Conservation (phyloP, 1,139 yeast species). For the Arxiozyma bovina region DNA sequence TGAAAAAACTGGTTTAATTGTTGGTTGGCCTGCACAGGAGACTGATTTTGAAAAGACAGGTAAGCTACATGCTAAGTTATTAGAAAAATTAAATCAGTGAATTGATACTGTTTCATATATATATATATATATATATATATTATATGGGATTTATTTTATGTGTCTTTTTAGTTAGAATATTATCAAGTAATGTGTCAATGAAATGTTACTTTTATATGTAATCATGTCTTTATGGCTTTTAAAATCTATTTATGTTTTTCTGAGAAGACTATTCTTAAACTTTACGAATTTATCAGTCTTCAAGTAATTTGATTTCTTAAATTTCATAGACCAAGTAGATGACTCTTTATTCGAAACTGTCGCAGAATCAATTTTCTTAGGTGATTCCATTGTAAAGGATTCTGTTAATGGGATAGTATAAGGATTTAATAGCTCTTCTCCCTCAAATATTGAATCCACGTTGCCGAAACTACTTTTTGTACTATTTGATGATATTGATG, state of each 20-base stretch:
- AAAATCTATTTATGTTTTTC: background rate
- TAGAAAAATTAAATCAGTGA: conserved; percentile 40
- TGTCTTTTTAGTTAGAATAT: background rate
- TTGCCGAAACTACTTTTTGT: conserved; percentile 4
- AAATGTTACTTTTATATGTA: background rate
- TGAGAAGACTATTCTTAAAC: background rate
- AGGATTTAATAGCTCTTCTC: background rate
- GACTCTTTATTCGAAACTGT: background rate
- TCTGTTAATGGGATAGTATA: conserved; percentile 3
- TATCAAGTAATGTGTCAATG: background rate
- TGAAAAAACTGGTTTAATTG: conserved; percentile 59
- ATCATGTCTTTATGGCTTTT: no score
- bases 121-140: background rate
- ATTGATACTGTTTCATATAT: background rate
- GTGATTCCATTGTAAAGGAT: background rate
- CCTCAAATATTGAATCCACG: background rate
- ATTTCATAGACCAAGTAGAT: background rate
- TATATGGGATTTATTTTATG: no score
- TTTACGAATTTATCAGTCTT: background rate
- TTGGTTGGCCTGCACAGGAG: conserved; percentile 83
- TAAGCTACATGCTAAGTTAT: conserved; percentile 52
- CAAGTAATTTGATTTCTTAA: conserved; percentile 1
- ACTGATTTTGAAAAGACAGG: conserved; percentile 66
- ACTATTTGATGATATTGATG: conserved; percentile 18
- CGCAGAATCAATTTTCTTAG: background rate